Evolutionary conservation across 2,329 filamentous ascomycete genomes (phyloP).

Genomic region (Trichoderma brevicompactum): DNA sequence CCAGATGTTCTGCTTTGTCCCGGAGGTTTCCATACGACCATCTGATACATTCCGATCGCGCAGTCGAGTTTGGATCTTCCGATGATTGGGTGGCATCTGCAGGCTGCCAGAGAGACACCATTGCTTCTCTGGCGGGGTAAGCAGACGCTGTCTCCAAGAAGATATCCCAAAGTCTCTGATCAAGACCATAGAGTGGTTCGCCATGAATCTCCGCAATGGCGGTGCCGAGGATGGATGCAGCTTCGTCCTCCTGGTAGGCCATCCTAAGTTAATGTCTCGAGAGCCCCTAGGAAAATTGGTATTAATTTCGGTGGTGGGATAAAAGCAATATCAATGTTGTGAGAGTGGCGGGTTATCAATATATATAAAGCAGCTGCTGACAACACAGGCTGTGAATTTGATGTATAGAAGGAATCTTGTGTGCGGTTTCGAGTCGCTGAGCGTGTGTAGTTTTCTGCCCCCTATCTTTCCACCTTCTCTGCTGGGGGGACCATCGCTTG

Average conservation of each 20-base stretch:
- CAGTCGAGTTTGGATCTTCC: conserved; percentile 3
- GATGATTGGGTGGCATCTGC: conserved; percentile 21
- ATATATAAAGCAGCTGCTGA: not conserved
- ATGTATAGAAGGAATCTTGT: too few relatives aligned
- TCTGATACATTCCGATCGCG: conserved; percentile 33
- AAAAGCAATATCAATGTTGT: not conserved
- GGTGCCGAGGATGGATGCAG: not conserved
- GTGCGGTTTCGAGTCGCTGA: too few relatives aligned
- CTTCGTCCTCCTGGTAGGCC: not conserved
- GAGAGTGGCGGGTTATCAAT: not conserved
- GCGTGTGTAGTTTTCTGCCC: too few relatives aligned
- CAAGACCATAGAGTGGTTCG: conserved; percentile 35
- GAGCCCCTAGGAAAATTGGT: too few relatives aligned
- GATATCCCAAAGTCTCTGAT: conserved; percentile 43
- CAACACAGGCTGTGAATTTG: not conserved
- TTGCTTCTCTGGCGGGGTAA: conserved; percentile 41
- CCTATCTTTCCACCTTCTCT: too few relatives aligned
- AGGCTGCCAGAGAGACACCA: conserved; percentile 45
- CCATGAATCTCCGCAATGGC: conserved; percentile 40
- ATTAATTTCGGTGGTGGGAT: too few relatives aligned
- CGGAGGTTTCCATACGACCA: conserved; percentile 41
- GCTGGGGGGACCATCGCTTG: not conserved
- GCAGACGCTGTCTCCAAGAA: conserved; percentile 36
- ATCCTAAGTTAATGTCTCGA: not conserved
- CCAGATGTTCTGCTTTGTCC: conserved; percentile 36